Evolutionary conservation across 768 basidiomycete species (phyloP).

Genomic region (Collybiopsis confluens): DNA sequence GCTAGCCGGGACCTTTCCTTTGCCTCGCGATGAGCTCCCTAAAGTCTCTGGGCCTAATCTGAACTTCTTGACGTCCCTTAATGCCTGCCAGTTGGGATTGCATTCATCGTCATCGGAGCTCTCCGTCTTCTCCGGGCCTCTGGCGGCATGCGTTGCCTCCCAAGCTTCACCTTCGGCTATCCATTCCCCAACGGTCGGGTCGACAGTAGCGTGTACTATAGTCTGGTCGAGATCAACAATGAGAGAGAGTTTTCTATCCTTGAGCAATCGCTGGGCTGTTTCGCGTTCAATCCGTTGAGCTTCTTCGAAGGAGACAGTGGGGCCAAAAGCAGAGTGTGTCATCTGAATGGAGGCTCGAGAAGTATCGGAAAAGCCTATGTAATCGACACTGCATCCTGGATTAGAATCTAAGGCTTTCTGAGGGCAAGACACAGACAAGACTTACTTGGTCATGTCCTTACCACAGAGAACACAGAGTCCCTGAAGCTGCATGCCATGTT

Average conservation of each 20-base stretch:
- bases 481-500: slow-evolving; percentile 88
- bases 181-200: slow-evolving; percentile 99
- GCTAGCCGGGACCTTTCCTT: slow-evolving; percentile 42
- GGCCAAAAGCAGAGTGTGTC: slow-evolving; percentile 89
- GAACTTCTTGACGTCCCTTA: slow-evolving; percentile 89
- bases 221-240: slow-evolving; percentile 99
- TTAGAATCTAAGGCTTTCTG: slow-evolving; percentile 6
- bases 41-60: slow-evolving; percentile 79
- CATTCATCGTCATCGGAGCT: slow-evolving; percentile 53
- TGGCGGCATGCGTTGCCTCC: slow-evolving; percentile 57
- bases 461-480: slow-evolving; percentile 94
- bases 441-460: slow-evolving; percentile 90
- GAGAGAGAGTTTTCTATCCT: slow-evolving; percentile 76
- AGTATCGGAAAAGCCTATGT: slow-evolving; percentile 83
- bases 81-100: slow-evolving; percentile 91
- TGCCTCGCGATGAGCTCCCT: slow-evolving; percentile 36
- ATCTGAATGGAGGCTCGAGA: slow-evolving; percentile 88
- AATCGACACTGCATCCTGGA: slow-evolving; percentile 55
- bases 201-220: slow-evolving; percentile 96
- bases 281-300: slow-evolving; percentile 85
- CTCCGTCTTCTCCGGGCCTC: slow-evolving; percentile 33
- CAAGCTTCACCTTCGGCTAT: slow-evolving; percentile 80
- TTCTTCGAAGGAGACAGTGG: slow-evolving; percentile 89
- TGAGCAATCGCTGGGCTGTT: slow-evolving; percentile 74
- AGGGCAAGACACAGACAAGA: slow-evolving; percentile 15